These are phyloP conservation scores for Pythium brassicae DNA, from an alignment of 352 stramenopile species.

Conservation along the genomic window DNA sequence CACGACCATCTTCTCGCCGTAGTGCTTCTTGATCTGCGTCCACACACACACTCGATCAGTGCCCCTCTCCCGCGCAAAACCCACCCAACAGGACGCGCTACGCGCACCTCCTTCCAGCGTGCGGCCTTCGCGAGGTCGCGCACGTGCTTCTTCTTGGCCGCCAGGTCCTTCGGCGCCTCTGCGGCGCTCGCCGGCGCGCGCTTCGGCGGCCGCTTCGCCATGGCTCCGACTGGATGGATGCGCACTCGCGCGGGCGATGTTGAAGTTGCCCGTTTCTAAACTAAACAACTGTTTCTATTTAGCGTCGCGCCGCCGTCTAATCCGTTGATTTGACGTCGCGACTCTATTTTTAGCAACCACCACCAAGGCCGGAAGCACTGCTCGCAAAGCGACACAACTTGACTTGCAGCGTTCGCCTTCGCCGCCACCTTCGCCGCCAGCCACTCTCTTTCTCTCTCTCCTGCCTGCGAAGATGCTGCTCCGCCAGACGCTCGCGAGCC, in stretches of 20 bases:
- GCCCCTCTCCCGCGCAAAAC: background rate
- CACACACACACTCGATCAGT: background rate
- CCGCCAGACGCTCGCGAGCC: slow-evolving; percentile 14
- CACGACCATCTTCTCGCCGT: slow-evolving; percentile 65
- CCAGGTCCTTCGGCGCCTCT: slow-evolving; percentile 20
- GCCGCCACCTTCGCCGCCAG: background rate
- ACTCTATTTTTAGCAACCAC: background rate
- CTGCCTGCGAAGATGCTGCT: slow-evolving; percentile 3
- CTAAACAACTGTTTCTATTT: background rate
- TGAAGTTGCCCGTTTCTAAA: background rate
- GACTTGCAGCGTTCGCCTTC: too few species aligned
- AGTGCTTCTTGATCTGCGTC: slow-evolving; percentile 50
- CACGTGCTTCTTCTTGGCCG: slow-evolving; percentile 74
- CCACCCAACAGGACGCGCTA: background rate
- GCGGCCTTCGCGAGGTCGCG: slow-evolving; percentile 50
- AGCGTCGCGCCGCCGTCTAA: slow-evolving; percentile 7
- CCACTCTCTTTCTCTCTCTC: background rate
- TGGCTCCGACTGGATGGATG: background rate
- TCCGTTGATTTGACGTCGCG: slow-evolving; percentile 12
- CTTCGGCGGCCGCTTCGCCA: background rate
- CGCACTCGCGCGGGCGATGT: background rate
- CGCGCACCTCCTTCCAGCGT: slow-evolving; percentile 45
- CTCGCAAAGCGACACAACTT: too few species aligned
- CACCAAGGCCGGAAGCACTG: too few species aligned
- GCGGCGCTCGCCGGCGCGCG: background rate